phyloP scores from a whole-genome alignment of 2,329 filamentous ascomycete genomes.

The Laburnicola sp. region DNA sequence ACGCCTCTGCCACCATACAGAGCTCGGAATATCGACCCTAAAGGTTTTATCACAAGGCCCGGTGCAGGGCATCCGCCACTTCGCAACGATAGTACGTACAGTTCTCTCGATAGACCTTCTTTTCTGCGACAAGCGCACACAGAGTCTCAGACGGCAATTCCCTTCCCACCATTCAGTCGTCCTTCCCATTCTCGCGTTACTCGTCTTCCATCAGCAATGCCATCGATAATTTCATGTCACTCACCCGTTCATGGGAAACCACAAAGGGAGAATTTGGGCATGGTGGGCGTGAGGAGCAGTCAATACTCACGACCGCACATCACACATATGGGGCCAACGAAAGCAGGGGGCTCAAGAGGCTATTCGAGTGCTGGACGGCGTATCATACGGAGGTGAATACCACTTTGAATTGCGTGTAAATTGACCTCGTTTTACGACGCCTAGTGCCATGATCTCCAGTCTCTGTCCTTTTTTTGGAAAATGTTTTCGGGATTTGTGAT shows the following conservation, averaged over 20 bases:
- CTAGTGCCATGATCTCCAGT: neutral
- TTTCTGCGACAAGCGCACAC: constrained; percentile 7
- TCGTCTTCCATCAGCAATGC: constrained; percentile 22
- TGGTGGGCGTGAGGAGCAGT: constrained; percentile 32
- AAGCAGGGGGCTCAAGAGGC: constrained; percentile 11
- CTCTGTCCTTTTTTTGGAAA: neutral
- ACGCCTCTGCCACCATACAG: constrained; percentile 8
- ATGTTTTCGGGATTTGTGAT: neutral
- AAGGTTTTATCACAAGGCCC: constrained; percentile 19
- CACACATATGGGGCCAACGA: constrained; percentile 7
- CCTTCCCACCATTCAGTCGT: constrained; percentile 11
- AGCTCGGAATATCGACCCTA: constrained; percentile 16
- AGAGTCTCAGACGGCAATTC: constrained; percentile 7
- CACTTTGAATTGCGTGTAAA: neutral
- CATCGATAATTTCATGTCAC: constrained; percentile 16
- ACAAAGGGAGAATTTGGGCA: constrained; percentile 23
- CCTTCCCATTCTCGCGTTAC: constrained; percentile 12
- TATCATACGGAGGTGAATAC: constrained; percentile 25
- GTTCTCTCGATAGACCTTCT: constrained; percentile 4
- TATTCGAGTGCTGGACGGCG: constrained; percentile 21
- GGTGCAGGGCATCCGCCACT: constrained; percentile 9
- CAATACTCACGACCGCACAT: constrained; percentile 9
- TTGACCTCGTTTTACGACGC: neutral
- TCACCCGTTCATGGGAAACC: constrained; percentile 17
- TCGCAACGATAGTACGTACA: constrained; percentile 12